These are phyloP conservation scores for Sapria himalayana DNA, from an alignment of 345 rosid genomes.

Conservation along the genomic window DNA sequence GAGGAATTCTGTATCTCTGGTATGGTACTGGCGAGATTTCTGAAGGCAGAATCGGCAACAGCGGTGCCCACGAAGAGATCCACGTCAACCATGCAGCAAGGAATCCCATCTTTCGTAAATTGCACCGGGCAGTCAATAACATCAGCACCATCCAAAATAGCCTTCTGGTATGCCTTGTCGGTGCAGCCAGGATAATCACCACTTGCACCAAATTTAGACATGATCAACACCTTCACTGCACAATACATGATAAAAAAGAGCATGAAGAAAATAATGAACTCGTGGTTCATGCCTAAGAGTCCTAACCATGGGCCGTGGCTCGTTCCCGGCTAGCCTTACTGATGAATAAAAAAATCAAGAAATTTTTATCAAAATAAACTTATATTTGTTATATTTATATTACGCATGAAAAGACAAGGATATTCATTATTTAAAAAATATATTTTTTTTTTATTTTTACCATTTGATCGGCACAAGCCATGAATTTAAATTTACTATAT, in stretches of 20 bases:
- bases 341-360: no score
- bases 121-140: constrained; percentile 74
- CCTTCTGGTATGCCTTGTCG: constrained; percentile 47
- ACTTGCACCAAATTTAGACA: constrained; percentile 74
- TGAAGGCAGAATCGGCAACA: constrained; percentile 20
- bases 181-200: constrained; percentile 86
- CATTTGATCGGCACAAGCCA: no score
- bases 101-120: constrained; percentile 48
- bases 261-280: constrained; percentile 9
- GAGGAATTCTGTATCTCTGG: constrained; percentile 16
- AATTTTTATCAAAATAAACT: no score
- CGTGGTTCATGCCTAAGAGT: no score
- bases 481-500: no score
- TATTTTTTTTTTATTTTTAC: no score
- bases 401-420: no score
- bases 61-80: constrained; percentile 35
- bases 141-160: constrained; percentile 55
- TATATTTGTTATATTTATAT: no score
- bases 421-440: no score
- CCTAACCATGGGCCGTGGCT: no score
- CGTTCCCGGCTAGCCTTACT: no score
- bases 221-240: constrained; percentile 32
- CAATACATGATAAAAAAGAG: no score
- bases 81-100: constrained; percentile 42
- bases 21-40: constrained; percentile 16